Evolutionary conservation across 208 protist species (phyloP).

Genomic region (Kentomonas sorsogonicus): DNA sequence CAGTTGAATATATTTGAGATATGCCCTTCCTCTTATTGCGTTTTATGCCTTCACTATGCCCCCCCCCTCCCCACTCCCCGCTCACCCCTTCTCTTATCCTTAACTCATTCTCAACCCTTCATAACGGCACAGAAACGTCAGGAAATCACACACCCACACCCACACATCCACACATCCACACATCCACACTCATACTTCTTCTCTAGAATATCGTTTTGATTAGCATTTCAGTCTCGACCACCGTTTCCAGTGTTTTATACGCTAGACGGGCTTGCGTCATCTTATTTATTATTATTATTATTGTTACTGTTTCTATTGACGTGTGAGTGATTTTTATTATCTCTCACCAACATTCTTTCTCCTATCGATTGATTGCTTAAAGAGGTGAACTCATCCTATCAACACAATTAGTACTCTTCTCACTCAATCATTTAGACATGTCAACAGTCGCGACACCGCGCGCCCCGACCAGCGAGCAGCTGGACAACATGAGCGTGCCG

Average conservation of each 20-base stretch:
- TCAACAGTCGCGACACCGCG: constrained; percentile 16
- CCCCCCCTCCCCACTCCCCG: too few species aligned
- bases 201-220: not conserved
- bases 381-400: too few species aligned
- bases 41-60: too few species aligned
- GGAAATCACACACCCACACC: constrained; percentile 7
- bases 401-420: too few species aligned
- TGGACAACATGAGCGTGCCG: constrained; percentile 50
- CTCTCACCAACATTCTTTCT: not conserved
- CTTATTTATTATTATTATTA: constrained; percentile 13
- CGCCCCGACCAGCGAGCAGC: constrained; percentile 9
- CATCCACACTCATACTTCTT: not conserved
- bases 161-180: constrained; percentile 2
- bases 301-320: constrained; percentile 4
- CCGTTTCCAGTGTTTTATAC: not conserved
- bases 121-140: too few species aligned
- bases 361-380: not conserved
- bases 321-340: too few species aligned
- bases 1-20: too few species aligned
- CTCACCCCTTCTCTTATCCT: too few species aligned
- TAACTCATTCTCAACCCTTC: too few species aligned
- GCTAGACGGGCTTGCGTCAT: not conserved
- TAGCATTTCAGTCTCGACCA: not conserved
- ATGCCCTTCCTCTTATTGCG: too few species aligned
- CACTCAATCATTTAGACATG: constrained; percentile 7